phyloP scores from a whole-genome alignment of 306 rosid genomes.

The Cyclanthera cordifolia region DNA sequence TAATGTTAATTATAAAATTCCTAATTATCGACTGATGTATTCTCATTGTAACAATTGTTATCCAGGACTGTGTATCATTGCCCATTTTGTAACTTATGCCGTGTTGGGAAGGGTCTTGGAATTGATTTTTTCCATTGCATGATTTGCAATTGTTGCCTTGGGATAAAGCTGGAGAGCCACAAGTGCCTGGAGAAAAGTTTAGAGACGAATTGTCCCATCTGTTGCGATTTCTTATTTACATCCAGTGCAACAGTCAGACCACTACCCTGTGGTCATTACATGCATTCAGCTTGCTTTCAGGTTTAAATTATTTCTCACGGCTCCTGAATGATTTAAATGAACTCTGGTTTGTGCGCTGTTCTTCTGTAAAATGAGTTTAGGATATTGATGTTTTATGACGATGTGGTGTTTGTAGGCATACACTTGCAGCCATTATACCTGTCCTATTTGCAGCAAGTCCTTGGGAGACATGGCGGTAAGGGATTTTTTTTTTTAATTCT shows the following conservation, averaged over 20 bases:
- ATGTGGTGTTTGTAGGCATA: conserved; percentile 52
- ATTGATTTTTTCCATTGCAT: conserved; percentile 89
- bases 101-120: conserved; percentile 93
- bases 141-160: conserved; percentile 96
- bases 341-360: background rate
- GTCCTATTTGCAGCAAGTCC: conserved; percentile 99
- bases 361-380: background rate
- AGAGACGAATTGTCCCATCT: conserved; percentile 96
- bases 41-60: conserved; percentile 11
- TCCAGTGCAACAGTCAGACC: conserved; percentile 93
- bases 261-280: conserved; percentile 95
- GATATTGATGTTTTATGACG: background rate
- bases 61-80: conserved; percentile 88
- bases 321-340: background rate
- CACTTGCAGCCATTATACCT: conserved; percentile 90
- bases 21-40: background rate
- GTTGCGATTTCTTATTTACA: conserved; percentile 88
- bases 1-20: background rate
- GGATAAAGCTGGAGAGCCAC: conserved; percentile 67
- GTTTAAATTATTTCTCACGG: conserved; percentile 24
- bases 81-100: conserved; percentile 98
- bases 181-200: conserved; percentile 92
- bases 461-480: conserved; percentile 98
- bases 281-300: conserved; percentile 99
- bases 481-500: conserved; percentile 14